phyloP scores from a whole-genome alignment of 768 basidiomycete genomes.

The Trametopsis cervina region DNA sequence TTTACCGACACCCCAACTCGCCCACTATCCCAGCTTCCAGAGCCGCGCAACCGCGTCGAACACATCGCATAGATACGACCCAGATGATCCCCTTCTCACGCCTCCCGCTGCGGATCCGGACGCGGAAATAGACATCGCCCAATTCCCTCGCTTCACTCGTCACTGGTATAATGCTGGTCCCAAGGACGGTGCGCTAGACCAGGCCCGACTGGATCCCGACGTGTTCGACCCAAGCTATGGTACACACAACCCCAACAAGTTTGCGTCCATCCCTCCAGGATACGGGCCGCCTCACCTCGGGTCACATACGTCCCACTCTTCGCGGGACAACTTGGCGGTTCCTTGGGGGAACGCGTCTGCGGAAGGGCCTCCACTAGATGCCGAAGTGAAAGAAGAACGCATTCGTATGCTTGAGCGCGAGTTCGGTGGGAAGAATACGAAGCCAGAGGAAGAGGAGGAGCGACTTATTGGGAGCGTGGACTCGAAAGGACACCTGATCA shows the following conservation, averaged over 20 bases:
- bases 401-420: conserved; percentile 67
- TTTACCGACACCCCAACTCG: conserved; percentile 33
- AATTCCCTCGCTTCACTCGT: conserved; percentile 59
- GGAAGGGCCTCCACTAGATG: conserved; percentile 35
- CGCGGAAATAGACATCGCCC: conserved; percentile 50
- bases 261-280: conserved; percentile 25
- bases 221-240: conserved; percentile 29
- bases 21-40: conserved; percentile 12
- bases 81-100: conserved; percentile 7
- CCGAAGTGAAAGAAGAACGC: conserved; percentile 57
- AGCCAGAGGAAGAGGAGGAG: conserved; percentile 35
- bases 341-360: conserved; percentile 50
- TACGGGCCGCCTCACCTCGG: conserved; percentile 14
- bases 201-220: neutral
- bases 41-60: neutral
- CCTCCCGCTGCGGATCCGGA: conserved; percentile 16
- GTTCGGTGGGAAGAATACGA: conserved; percentile 37
- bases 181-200: neutral
- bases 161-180: conserved; percentile 42
- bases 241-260: conserved; percentile 18
- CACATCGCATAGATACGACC: neutral
- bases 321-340: conserved; percentile 29
- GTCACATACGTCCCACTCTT: conserved; percentile 30
- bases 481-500: conserved; percentile 49
- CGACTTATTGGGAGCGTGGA: conserved; percentile 54